These are phyloP conservation scores for Pythium vanterpoolii DNA, from an alignment of 352 stramenopile species.

Conservation along the genomic window DNA sequence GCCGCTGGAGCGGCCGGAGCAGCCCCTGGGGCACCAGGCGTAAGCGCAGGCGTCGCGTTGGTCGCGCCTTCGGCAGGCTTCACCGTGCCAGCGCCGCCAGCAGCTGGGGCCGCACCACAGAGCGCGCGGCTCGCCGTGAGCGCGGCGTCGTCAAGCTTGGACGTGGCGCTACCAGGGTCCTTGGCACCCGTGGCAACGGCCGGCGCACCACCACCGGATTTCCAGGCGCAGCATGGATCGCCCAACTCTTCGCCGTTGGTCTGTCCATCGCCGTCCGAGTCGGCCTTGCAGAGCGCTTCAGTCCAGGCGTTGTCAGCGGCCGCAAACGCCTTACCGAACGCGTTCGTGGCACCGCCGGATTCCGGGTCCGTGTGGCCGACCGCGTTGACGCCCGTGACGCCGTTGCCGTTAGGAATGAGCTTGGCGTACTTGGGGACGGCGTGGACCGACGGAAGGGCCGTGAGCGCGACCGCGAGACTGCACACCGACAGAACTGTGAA, in stretches of 20 bases:
- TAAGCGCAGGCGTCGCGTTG: constrained; percentile 16
- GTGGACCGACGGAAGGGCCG: constrained; percentile 1
- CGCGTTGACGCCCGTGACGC: constrained; percentile 17
- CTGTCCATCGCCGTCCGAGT: constrained; percentile 79
- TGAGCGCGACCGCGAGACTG: constrained; percentile 3
- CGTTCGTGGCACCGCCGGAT: constrained; percentile 43
- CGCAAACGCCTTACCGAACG: constrained; percentile 68
- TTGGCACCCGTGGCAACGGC: constrained; percentile 13
- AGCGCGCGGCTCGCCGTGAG: constrained; percentile 11
- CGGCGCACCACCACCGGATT: constrained; percentile 10
- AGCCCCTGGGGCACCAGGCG: neutral
- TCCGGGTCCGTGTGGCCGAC: constrained; percentile 55
- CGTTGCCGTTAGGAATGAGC: constrained; percentile 18
- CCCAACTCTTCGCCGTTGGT: constrained; percentile 85
- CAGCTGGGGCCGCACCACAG: constrained; percentile 3
- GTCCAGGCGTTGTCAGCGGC: constrained; percentile 46
- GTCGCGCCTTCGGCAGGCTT: constrained; percentile 15
- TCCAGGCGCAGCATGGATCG: constrained; percentile 81
- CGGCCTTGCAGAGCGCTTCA: constrained; percentile 48
- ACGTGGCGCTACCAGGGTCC: constrained; percentile 17
- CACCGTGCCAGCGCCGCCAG: constrained; percentile 10
- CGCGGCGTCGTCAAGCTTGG: constrained; percentile 21
- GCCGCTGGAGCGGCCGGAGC: neutral
- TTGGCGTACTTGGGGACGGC: constrained; percentile 13
- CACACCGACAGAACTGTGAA: constrained; percentile 11